phyloP scores from a whole-genome alignment of 306 rosid species.

The Canavalia ensiformis region DNA sequence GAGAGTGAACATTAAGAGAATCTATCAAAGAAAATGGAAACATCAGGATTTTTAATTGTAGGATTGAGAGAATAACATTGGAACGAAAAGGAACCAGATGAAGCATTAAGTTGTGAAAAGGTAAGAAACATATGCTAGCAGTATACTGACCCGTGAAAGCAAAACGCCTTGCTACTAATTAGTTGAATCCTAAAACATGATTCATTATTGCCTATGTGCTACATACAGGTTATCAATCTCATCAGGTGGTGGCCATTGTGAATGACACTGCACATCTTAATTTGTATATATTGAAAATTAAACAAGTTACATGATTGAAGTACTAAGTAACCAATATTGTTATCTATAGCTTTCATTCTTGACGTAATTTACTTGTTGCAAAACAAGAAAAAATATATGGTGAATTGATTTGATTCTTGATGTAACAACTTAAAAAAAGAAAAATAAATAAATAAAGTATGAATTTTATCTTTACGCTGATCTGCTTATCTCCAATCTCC shows the following conservation, averaged over 20 bases:
- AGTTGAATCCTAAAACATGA: conserved; percentile 31
- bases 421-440: conserved; percentile 5
- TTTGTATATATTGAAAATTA: conserved; percentile 4
- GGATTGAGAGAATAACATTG: background rate
- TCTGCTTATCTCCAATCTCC: conserved; percentile 35
- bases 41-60: conserved; percentile 19
- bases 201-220: no score
- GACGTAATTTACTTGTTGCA: background rate
- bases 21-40: conserved; percentile 18
- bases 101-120: conserved; percentile 34
- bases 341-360: conserved; percentile 35
- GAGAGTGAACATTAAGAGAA: conserved; percentile 10
- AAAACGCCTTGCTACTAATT: conserved; percentile 24
- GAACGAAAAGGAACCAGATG: conserved; percentile 16
- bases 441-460: background rate
- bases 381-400: background rate
- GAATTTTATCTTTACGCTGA: background rate
- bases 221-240: no score
- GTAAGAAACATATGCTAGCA: conserved; percentile 37
- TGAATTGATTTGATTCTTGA: conserved; percentile 40
- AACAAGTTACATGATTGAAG: conserved; percentile 10
- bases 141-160: conserved; percentile 40
- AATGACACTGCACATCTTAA: conserved; percentile 30
- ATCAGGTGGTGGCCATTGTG: conserved; percentile 35
- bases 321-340: conserved; percentile 30